phyloP scores from a whole-genome alignment of 805 yeast genomes.

The Yarrowia sp. region DNA sequence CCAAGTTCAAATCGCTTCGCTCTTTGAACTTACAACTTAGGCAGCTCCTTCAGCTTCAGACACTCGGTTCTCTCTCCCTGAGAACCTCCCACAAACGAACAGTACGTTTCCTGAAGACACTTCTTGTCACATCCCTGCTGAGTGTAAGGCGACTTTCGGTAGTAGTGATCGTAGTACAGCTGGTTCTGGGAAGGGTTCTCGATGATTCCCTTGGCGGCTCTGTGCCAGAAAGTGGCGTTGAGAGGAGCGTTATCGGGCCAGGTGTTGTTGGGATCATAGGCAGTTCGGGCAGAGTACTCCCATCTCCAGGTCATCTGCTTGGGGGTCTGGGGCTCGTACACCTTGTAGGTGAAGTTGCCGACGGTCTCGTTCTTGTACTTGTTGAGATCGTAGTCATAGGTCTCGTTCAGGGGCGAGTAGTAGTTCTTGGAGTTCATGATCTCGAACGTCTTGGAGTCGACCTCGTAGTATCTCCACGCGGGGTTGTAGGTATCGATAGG shows the following conservation, averaged over 20 bases:
- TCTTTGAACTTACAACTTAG: neutral
- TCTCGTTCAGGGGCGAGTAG: slow-evolving; percentile 63
- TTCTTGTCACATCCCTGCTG: neutral
- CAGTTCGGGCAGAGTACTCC: slow-evolving; percentile 56
- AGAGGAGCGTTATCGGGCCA: slow-evolving; percentile 71
- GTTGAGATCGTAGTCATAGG: slow-evolving; percentile 48
- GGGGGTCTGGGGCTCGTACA: slow-evolving; percentile 41
- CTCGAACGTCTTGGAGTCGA: slow-evolving; percentile 65
- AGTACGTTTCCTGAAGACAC: neutral
- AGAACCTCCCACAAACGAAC: neutral
- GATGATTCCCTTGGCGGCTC: slow-evolving; percentile 21
- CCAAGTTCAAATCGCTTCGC: too few species aligned
- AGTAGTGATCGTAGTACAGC: slow-evolving; percentile 8
- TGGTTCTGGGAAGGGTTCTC: slow-evolving; percentile 2
- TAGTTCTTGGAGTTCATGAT: slow-evolving; percentile 66
- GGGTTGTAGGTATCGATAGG: slow-evolving; percentile 69
- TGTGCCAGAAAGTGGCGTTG: slow-evolving; percentile 72
- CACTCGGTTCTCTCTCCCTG: neutral
- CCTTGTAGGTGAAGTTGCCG: slow-evolving; percentile 1
- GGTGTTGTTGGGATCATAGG: slow-evolving; percentile 58
- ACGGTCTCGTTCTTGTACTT: neutral
- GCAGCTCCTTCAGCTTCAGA: neutral
- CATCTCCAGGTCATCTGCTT: slow-evolving; percentile 59
- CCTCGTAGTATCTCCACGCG: slow-evolving; percentile 73
- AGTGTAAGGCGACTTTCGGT: slow-evolving; percentile 29